Evolutionary conservation across 371 early-diverging fungal species (phyloP).

Genomic region (Haplosporangium sp.): DNA sequence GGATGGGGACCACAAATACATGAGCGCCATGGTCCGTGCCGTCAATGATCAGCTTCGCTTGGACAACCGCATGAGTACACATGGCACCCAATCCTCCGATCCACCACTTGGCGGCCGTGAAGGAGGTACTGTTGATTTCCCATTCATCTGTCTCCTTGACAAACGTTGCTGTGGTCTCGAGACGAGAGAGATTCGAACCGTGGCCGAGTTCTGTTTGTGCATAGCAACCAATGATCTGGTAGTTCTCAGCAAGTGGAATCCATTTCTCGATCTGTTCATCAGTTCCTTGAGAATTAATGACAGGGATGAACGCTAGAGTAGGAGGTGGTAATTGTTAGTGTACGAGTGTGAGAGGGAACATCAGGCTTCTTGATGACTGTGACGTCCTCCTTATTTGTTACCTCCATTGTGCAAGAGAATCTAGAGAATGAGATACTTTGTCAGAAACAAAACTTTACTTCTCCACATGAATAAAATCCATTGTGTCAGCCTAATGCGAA

Average conservation of each 20-base stretch:
- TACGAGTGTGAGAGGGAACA: neutral
- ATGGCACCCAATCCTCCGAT: conserved; percentile 76
- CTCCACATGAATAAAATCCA: neutral
- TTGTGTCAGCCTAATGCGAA: no score
- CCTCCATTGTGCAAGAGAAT: conserved; percentile 46
- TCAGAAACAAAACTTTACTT: neutral
- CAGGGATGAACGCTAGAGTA: conserved; percentile 79
- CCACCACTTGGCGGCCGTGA: conserved; percentile 91
- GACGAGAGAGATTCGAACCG: conserved; percentile 79
- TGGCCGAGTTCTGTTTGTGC: conserved; percentile 80
- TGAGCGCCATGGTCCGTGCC: conserved; percentile 85
- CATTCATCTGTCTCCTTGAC: conserved; percentile 83
- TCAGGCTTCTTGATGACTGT: neutral
- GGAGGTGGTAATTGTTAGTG: no score
- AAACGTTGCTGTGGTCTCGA: conserved; percentile 93
- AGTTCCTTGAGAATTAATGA: conserved; percentile 77
- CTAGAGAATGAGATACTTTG: neutral
- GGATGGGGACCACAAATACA: conserved; percentile 87
- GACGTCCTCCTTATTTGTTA: neutral
- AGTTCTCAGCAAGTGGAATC: conserved; percentile 76
- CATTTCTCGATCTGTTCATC: conserved; percentile 84
- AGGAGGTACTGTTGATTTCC: conserved; percentile 85
- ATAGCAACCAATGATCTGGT: conserved; percentile 87
- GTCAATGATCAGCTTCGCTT: conserved; percentile 82
- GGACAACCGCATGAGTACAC: conserved; percentile 84